These are phyloP conservation scores for Rhododendron simsii DNA, from an alignment of 148 eudicot genomes.

Conservation along the genomic window DNA sequence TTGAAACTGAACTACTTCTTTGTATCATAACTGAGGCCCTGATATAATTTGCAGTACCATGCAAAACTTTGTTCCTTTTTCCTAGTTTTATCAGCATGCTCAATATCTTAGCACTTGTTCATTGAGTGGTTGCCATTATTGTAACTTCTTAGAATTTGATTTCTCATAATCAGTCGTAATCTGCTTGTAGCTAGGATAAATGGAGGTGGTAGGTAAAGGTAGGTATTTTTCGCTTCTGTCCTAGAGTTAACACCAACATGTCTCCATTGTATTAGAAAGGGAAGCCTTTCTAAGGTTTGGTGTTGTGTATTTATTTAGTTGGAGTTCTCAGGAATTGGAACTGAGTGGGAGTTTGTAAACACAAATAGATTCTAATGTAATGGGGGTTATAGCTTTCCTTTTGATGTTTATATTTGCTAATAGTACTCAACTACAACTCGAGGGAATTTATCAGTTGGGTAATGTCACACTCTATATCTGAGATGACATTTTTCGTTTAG, in stretches of 20 bases:
- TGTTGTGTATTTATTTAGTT: constrained; percentile 11
- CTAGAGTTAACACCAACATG: constrained; percentile 10
- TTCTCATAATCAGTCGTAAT: constrained; percentile 3
- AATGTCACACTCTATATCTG: background rate
- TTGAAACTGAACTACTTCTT: constrained; percentile 20
- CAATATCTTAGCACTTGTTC: constrained; percentile 25
- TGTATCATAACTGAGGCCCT: constrained; percentile 26
- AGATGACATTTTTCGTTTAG: background rate
- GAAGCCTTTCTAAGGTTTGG: constrained; percentile 15
- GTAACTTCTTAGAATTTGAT: constrained; percentile 18
- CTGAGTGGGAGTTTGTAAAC: constrained; percentile 23
- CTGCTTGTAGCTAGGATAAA: constrained; percentile 12
- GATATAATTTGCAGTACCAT: constrained; percentile 14
- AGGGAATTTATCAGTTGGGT: background rate
- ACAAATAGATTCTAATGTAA: background rate
- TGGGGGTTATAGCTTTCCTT: background rate
- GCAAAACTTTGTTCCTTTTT: constrained; percentile 13
- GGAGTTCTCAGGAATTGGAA: background rate
- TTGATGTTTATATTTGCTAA: background rate
- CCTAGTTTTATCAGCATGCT: constrained; percentile 11
- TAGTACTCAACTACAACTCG: background rate
- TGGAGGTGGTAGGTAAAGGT: constrained; percentile 3
- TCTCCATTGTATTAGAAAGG: constrained; percentile 1
- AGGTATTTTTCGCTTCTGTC: background rate
- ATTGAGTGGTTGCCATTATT: constrained; percentile 14